These are phyloP conservation scores for Iris pallida DNA, from an alignment of 116 monocot species.

Conservation along the genomic window DNA sequence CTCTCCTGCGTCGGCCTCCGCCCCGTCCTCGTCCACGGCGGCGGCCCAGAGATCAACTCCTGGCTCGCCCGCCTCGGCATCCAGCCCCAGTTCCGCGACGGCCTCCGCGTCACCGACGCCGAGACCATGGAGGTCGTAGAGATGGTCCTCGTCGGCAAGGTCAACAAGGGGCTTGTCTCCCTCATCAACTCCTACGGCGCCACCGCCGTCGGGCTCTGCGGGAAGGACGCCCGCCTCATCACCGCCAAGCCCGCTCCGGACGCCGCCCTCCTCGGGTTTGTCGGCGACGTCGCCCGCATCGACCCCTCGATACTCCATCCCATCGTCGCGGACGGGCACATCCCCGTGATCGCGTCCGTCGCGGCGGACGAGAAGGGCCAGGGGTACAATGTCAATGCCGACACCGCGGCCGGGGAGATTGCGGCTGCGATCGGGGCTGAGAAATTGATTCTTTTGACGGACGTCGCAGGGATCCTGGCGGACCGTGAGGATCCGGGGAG, in stretches of 20 bases:
- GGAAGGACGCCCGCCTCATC: conserved; percentile 64
- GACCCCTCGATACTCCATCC: conserved; percentile 58
- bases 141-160: conserved; percentile 87
- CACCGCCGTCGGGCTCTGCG: conserved; percentile 77
- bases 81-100: conserved; percentile 63
- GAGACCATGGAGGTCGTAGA: conserved; percentile 89
- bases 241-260: conserved; percentile 60
- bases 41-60: conserved; percentile 75
- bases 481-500: conserved; percentile 58
- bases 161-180: conserved; percentile 77
- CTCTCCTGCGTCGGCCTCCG: no score
- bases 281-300: conserved; percentile 63
- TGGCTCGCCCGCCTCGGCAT: conserved; percentile 58
- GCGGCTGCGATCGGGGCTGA: conserved; percentile 78
- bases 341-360: conserved; percentile 79
- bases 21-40: conserved; percentile 74
- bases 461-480: conserved; percentile 66
- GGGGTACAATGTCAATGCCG: conserved; percentile 83
- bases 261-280: conserved; percentile 62
- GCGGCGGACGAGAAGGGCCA: conserved; percentile 65
- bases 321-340: conserved; percentile 40
- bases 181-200: conserved; percentile 63
- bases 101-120: conserved; percentile 84
- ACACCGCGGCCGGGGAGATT: conserved; percentile 78
- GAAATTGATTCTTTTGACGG: conserved; percentile 75